These are phyloP conservation scores for Daldinia decipiens DNA, from an alignment of 495 filamentous ascomycete genomes.

Conservation along the genomic window DNA sequence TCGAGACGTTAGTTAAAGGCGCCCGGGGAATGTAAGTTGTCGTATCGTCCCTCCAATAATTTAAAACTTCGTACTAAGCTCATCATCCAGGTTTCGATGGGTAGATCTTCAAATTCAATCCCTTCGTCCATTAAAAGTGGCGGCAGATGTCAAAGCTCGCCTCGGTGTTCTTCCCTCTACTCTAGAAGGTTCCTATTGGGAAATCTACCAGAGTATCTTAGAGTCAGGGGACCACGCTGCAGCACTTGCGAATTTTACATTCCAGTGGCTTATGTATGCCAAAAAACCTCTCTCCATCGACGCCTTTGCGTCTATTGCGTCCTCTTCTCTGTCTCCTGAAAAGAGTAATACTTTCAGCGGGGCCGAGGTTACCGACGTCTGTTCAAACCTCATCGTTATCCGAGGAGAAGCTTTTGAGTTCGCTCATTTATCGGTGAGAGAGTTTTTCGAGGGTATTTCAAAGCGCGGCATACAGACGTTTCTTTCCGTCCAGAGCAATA, in stretches of 20 bases:
- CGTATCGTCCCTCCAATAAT: background rate
- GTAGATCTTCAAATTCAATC: conserved; percentile 1
- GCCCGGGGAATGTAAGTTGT: background rate
- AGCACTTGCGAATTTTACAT: conserved; percentile 1
- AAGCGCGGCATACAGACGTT: background rate
- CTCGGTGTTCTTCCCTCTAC: conserved; percentile 1
- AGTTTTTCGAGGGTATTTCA: background rate
- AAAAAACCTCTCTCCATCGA: background rate
- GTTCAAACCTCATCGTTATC: background rate
- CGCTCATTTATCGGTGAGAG: background rate
- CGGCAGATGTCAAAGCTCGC: background rate
- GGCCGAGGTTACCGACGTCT: background rate
- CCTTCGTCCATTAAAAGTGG: background rate
- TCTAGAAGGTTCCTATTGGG: background rate
- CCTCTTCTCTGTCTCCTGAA: background rate
- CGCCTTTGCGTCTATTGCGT: background rate
- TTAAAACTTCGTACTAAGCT: background rate
- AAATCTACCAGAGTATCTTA: background rate
- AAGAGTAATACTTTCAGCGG: background rate
- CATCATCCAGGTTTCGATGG: background rate
- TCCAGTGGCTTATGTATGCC: conserved; percentile 2
- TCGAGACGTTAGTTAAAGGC: background rate
- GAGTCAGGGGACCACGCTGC: conserved; percentile 1
- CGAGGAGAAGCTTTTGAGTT: background rate
- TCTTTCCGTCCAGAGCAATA: background rate